Conservation (phyloP, 208 protist genomes). For the Borovskyia barvae region DNA sequence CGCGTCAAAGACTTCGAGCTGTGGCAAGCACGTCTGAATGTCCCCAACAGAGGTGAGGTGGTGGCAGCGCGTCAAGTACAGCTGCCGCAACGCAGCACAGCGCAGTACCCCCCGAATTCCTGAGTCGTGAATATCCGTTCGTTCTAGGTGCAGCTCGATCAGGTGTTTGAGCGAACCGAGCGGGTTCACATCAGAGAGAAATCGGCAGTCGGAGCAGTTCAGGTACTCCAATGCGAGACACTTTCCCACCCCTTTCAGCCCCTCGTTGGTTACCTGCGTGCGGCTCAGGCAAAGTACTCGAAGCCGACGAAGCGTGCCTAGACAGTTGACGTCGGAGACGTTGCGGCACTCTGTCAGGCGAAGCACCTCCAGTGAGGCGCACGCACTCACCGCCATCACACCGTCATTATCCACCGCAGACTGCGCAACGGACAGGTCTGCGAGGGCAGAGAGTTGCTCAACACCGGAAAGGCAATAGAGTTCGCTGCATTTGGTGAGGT, state of each 20-base stretch:
- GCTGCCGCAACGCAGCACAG: conserved; percentile 47
- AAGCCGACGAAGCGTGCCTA: conserved; percentile 35
- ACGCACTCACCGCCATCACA: conserved; percentile 33
- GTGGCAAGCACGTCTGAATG: conserved; percentile 30
- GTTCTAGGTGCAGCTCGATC: conserved; percentile 53
- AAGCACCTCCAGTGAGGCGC: conserved; percentile 39
- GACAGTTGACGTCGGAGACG: conserved; percentile 52
- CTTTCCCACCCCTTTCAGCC: conserved; percentile 43
- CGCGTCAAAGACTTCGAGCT: conserved; percentile 69
- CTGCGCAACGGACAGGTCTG: conserved; percentile 26
- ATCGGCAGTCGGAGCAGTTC: conserved; percentile 61
- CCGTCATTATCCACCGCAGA: conserved; percentile 46
- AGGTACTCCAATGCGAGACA: conserved; percentile 47
- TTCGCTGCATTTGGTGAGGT: conserved; percentile 47
- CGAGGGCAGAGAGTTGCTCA: conserved; percentile 20
- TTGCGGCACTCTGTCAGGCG: conserved; percentile 45
- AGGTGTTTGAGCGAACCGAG: conserved; percentile 42
- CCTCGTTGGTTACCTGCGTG: conserved; percentile 54
- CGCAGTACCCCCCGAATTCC: conserved; percentile 46
- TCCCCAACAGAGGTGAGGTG: conserved; percentile 46
- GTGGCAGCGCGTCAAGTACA: conserved; percentile 68
- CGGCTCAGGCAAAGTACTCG: conserved; percentile 50
- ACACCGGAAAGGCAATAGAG: conserved; percentile 39
- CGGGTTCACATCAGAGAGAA: conserved; percentile 60
- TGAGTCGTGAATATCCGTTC: conserved; percentile 41